Evolutionary conservation across 805 yeast species (phyloP), one percentile per base, ranked within the genome.

Genomic region (Saccharomycopsis guyanensis): DNA sequence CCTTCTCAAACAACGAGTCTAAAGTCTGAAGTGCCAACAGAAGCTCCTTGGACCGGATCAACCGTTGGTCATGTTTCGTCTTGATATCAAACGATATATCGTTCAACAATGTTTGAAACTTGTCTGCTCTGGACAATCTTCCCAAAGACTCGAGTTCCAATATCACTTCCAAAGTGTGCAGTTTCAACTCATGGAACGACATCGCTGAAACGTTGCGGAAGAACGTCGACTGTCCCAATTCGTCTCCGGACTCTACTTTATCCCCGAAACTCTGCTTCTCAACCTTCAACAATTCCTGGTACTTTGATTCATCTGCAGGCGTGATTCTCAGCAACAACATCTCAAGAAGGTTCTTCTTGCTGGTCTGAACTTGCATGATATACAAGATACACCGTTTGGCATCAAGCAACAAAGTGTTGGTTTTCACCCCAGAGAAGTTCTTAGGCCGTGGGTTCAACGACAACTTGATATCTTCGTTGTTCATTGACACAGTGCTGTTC

Each of bases 371-470:
- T 53, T 88, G 79, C 52, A 89, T 77, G 57, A 91, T 78, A 58
- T 87, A 87, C 13, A 83, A 65, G n/a, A 89, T 66, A 54, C 88
- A 82, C 52, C 95, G 69, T 60, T 91, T 91, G 0, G 84, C 87
- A 57, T 86, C 88, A 44, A 86, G 73, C 56, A 82, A 67, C 25
- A 86, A 63, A 4, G 82, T 66, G 43, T 73, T 74, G 33, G 72
- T 63, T 56, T 79, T 81, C 1, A 79, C 73, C 43, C 82, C 86
- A 51, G 73, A 72, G 31, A 68, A 70, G 16, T 60, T 59, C 50
- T 72, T 75, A 5, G 63, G 57, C 39, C 69, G 57, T 0, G 79
- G 70, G 10, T 64, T 67, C 23, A 62, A 51, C 8, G 76, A 71
- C 7, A 69, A 61, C 12, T 57, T 61, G 31, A 66, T 65, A 5